Conservation (phyloP, 23 red algal genomes). For the Gracilaria gracilis region DNA sequence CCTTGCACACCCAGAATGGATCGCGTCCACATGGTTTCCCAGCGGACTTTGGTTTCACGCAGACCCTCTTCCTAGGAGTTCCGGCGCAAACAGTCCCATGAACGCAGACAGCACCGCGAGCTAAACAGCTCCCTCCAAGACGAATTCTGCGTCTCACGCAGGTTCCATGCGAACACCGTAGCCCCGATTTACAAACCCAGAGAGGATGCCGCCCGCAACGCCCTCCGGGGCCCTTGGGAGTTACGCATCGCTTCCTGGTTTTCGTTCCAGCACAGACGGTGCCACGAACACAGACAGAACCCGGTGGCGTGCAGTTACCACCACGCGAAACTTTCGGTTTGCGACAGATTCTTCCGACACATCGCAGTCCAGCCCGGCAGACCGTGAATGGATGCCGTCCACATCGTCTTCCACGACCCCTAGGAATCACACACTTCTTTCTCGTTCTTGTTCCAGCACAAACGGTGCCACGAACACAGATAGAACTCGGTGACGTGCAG, state of each 20-base stretch:
- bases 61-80: background rate
- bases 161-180: conserved; percentile 3
- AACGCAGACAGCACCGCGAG: conserved; percentile 4
- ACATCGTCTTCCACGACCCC: conserved; percentile 14
- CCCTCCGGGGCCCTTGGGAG: conserved; percentile 16
- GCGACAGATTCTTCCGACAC: background rate
- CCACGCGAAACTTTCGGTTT: background rate
- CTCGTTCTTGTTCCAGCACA: conserved; percentile 18
- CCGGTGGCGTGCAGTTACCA: background rate
- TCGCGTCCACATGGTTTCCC: conserved; percentile 36
- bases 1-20: conserved; percentile 25
- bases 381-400: conserved; percentile 25
- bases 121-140: conserved; percentile 10
- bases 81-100: conserved; percentile 37
- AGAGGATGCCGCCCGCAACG: conserved; percentile 29
- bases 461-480: background rate
- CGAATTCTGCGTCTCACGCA: background rate
- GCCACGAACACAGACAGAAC: conserved; percentile 10
- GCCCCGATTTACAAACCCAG: conserved; percentile 14
- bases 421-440: conserved; percentile 48
- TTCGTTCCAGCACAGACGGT: conserved; percentile 20
- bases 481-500: background rate
- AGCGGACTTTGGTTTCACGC: conserved; percentile 42
- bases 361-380: conserved; percentile 17
- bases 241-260: conserved; percentile 35